Percentiles rank a stretch among this genome's conserved stretches.
These are phyloP conservation scores for Diaporthe caulivora DNA, from an alignment of 2,329 filamentous ascomycete genomes.

Conservation along the genomic window DNA sequence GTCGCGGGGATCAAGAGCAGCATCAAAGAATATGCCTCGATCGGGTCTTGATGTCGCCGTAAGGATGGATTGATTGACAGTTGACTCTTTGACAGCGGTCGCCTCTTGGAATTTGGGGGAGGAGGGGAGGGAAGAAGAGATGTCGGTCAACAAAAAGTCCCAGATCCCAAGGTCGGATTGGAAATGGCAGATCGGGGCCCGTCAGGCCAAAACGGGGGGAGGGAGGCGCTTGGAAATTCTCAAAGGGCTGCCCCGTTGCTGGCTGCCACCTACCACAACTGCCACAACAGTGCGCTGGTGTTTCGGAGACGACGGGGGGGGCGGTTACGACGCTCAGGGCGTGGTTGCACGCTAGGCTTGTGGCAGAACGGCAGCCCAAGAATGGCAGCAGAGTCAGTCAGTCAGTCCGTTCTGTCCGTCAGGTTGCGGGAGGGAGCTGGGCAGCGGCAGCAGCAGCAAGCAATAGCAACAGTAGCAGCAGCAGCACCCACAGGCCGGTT, in stretches of 20 bases:
- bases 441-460: constrained; percentile 7
- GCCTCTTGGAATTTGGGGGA: constrained; percentile 24
- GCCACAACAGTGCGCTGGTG: constrained; percentile 27
- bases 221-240: constrained; percentile 25
- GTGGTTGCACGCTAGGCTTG: constrained; percentile 9
- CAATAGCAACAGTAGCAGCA: background rate
- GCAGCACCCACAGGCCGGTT: constrained; percentile 3
- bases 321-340: constrained; percentile 12
- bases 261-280: constrained; percentile 26
- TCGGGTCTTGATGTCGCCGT: constrained; percentile 40
- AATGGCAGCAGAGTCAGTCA: constrained; percentile 19
- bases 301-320: constrained; percentile 30
- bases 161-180: constrained; percentile 32
- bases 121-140: constrained; percentile 1
- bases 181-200: constrained; percentile 36
- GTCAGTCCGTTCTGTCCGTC: too few relatives aligned
- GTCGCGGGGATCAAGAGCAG: constrained; percentile 33
- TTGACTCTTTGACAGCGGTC: constrained; percentile 25
- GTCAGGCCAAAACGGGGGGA: constrained; percentile 32
- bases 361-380: constrained; percentile 15
- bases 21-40: constrained; percentile 34
- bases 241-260: constrained; percentile 30
- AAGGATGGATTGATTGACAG: constrained; percentile 39
- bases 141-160: constrained; percentile 38
- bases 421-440: background rate